phyloP scores from a whole-genome alignment of 768 basidiomycete genomes.

The Phlegmacium glaucopus region DNA sequence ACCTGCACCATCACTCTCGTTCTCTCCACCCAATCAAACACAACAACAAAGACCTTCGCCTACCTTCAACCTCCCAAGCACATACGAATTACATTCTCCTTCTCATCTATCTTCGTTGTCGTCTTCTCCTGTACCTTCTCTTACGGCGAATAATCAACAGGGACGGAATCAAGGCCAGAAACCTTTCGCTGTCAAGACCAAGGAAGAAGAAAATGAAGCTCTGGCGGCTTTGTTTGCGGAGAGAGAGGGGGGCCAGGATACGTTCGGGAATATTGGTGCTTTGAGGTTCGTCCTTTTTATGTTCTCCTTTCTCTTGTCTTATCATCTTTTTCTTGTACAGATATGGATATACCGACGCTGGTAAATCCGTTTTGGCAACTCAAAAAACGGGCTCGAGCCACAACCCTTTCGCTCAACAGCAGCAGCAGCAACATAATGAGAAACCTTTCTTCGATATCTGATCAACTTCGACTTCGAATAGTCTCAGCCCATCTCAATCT shows the following conservation, averaged over 20 bases:
- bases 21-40: conserved; percentile 20
- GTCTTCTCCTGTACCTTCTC: conserved; percentile 39
- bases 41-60: conserved; percentile 32
- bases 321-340: conserved; percentile 23
- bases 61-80: conserved; percentile 67
- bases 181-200: conserved; percentile 38
- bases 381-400: conserved; percentile 49
- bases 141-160: conserved; percentile 21
- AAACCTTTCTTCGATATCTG: conserved; percentile 81
- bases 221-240: conserved; percentile 84
- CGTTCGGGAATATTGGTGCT: conserved; percentile 87
- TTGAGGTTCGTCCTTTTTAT: conserved; percentile 50
- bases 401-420: conserved; percentile 71
- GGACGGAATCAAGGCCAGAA: conserved; percentile 7
- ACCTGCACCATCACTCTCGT: conserved; percentile 34
- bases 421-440: conserved; percentile 42
- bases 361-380: conserved; percentile 31
- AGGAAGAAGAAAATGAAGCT: conserved; percentile 60
- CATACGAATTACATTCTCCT: conserved; percentile 54
- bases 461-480: neutral
- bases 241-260: conserved; percentile 90
- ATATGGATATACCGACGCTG: conserved; percentile 59
- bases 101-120: conserved; percentile 42
- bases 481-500: too few species aligned
- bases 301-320: neutral